Conservation (phyloP, 192 early-diverging fungal species). For the Rhizoclosmatium sp. region DNA sequence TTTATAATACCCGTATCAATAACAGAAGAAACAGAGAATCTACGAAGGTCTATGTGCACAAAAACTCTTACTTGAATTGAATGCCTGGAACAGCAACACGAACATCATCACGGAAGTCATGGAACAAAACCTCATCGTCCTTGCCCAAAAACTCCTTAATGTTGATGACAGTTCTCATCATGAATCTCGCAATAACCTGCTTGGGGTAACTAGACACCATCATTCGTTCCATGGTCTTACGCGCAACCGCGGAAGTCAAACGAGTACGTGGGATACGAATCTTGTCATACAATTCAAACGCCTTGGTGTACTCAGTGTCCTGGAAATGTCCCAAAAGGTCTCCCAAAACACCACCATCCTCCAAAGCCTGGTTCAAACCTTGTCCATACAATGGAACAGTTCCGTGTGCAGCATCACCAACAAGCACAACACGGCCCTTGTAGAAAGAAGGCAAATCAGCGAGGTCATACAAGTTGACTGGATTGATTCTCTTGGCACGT, state of each 20-base stretch:
- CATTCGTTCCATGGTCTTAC: not conserved
- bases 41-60: too few species aligned
- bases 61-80: too few species aligned
- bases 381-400: not conserved
- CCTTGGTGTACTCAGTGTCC: not conserved
- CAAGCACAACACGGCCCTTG: not conserved
- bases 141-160: not conserved
- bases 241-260: not conserved
- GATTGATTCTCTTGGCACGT: not conserved
- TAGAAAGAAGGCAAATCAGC: not conserved
- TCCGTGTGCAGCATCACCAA: slow-evolving; percentile 42
- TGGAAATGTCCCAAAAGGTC: slow-evolving; percentile 16
- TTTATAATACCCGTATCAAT: too few species aligned
- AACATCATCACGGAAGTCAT: not conserved
- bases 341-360: slow-evolving; percentile 38
- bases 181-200: not conserved
- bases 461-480: slow-evolving; percentile 15
- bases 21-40: too few species aligned
- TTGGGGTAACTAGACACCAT: not conserved
- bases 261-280: slow-evolving; percentile 18
- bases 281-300: slow-evolving; percentile 28
- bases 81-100: not conserved
- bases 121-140: not conserved
- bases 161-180: not conserved
- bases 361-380: not conserved